Evolutionary conservation across 768 basidiomycete genomes (phyloP).

Genomic region (Naganishia onofrii): DNA sequence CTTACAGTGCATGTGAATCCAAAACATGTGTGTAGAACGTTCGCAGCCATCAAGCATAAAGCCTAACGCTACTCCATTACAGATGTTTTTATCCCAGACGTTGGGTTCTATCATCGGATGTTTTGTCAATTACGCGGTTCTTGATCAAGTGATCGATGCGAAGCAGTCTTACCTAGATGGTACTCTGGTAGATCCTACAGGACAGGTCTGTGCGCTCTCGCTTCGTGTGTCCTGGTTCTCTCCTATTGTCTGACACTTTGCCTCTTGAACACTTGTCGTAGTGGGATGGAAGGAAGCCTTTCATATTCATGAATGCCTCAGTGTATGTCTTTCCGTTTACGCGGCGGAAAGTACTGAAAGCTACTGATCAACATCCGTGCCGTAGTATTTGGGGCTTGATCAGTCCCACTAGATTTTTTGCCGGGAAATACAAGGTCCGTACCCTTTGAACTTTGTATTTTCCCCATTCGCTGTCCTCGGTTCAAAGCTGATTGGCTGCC

Average conservation of each 20-base stretch:
- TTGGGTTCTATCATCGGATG: constrained; percentile 49
- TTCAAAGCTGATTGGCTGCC: not conserved
- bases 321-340: constrained; percentile 32
- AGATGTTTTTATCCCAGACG: constrained; percentile 52
- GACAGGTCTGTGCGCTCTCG: constrained; percentile 17
- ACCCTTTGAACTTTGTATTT: not conserved
- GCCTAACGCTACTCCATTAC: constrained; percentile 2
- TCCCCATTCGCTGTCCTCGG: not conserved
- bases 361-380: not conserved
- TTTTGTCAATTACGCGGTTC: constrained; percentile 49
- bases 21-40: constrained; percentile 23
- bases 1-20: constrained; percentile 24
- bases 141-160: constrained; percentile 45
- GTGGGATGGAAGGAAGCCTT: constrained; percentile 51
- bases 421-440: constrained; percentile 44
- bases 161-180: constrained; percentile 51
- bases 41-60: constrained; percentile 13
- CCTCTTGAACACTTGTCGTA: constrained; percentile 24
- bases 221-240: too few species aligned
- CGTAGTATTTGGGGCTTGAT: constrained; percentile 47
- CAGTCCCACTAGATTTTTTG: constrained; percentile 49
- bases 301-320: constrained; percentile 50
- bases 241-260: not conserved
- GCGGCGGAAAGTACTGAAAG: not conserved
- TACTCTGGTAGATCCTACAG: constrained; percentile 46